Percentiles rank a stretch among this genome's conserved stretches.
These are phyloP conservation scores for Candida bentonensis DNA, from an alignment of 805 yeast genomes.

Conservation along the genomic window DNA sequence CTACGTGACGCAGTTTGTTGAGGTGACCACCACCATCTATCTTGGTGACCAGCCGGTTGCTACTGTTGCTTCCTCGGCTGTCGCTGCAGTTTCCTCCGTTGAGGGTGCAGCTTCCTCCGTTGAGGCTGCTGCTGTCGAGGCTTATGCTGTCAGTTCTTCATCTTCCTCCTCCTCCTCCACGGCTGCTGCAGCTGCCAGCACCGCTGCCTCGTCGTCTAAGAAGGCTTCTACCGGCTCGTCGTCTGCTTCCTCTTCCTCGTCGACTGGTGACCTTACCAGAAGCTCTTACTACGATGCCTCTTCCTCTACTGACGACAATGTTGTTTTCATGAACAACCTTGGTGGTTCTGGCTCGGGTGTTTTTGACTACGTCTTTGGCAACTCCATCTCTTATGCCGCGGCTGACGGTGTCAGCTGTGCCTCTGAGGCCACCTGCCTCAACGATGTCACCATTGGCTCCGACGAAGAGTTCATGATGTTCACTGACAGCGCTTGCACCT, in stretches of 20 bases:
- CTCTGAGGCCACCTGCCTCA: constrained; percentile 49
- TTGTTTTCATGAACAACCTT: constrained; percentile 69
- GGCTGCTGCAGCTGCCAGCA: constrained; percentile 9
- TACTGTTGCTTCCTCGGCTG: constrained; percentile 18
- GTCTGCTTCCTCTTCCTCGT: constrained; percentile 23
- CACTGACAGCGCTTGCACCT: constrained; percentile 32
- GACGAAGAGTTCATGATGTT: constrained; percentile 73
- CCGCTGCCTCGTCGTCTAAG: constrained; percentile 8
- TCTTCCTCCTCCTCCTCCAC: constrained; percentile 10
- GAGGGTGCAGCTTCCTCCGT: constrained; percentile 15
- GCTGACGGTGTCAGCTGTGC: constrained; percentile 68
- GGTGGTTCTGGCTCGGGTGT: constrained; percentile 80
- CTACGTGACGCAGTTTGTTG: constrained; percentile 61
- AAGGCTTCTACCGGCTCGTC: constrained; percentile 10
- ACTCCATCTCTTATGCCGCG: constrained; percentile 76
- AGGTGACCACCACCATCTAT: constrained; percentile 24
- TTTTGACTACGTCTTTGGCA: constrained; percentile 79
- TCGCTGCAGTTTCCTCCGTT: constrained; percentile 16
- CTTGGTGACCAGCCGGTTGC: constrained; percentile 13
- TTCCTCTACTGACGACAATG: constrained; percentile 58
- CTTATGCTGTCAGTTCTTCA: constrained; percentile 19
- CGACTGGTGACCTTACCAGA: constrained; percentile 56
- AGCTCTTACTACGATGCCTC: constrained; percentile 49
- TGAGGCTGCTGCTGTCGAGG: constrained; percentile 18
- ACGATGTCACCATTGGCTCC: constrained; percentile 54